A percentile compares a stretch with the other conserved stretches of the same genome.
Conservation (phyloP, 371 early-diverging fungal species). For the Lichtheimia hyalospora region DNA sequence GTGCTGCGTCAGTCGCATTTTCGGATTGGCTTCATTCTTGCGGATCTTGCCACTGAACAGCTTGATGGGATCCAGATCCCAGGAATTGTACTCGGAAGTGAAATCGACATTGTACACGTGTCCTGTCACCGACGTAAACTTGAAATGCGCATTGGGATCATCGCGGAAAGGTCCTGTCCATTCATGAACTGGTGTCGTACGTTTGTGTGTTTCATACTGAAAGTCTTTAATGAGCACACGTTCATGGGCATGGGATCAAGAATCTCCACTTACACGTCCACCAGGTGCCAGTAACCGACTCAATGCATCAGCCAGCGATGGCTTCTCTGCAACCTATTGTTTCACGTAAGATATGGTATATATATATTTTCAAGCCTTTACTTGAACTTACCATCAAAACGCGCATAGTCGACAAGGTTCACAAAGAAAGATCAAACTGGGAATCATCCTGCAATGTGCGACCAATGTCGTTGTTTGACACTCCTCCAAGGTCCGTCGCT, state of each 20-base stretch:
- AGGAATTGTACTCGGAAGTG: constrained; percentile 47
- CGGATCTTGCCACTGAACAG: constrained; percentile 44
- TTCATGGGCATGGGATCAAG: not conserved
- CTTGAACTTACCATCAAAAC: not conserved
- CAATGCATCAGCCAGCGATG: constrained; percentile 71
- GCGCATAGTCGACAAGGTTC: not conserved
- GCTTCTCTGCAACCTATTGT: constrained; percentile 72
- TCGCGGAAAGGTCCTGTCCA: constrained; percentile 39
- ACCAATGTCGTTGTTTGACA: too few species aligned
- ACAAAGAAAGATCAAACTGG: too few species aligned
- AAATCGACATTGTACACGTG: constrained; percentile 50
- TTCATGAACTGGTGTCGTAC: constrained; percentile 46
- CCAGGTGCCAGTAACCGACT: constrained; percentile 52
- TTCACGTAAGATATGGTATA: not conserved
- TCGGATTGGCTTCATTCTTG: constrained; percentile 48
- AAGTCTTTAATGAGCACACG: not conserved
- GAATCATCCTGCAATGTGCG: too few species aligned
- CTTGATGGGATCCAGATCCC: constrained; percentile 45
- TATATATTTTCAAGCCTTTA: not conserved
- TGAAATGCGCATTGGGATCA: constrained; percentile 35
- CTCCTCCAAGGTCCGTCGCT: too few species aligned
- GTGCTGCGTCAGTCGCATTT: constrained; percentile 49
- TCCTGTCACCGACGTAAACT: constrained; percentile 51
- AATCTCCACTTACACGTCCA: constrained; percentile 31
- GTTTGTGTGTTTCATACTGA: constrained; percentile 34